Evolutionary conservation across 2,329 filamentous ascomycete species (phyloP).

Genomic region (Cordyceps javanica): DNA sequence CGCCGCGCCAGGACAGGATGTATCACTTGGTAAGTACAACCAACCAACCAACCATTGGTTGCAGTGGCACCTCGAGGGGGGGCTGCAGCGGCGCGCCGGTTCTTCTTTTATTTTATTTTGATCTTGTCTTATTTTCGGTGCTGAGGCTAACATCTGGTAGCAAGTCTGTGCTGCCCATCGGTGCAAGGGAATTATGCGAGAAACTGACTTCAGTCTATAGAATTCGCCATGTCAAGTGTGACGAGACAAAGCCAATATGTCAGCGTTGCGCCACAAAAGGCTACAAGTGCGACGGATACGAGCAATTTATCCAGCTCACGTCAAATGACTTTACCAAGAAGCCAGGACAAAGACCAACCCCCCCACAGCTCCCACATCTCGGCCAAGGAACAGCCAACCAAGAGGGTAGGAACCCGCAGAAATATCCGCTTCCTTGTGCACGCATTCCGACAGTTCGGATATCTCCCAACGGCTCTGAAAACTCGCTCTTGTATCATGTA

Average conservation of each 20-base stretch:
- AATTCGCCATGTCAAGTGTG: constrained; percentile 18
- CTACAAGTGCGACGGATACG: constrained; percentile 16
- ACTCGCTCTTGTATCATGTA: not conserved
- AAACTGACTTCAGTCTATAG: not conserved
- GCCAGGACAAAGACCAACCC: not conserved
- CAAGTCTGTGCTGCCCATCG: not conserved
- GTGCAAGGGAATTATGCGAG: not conserved
- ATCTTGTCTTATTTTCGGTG: not conserved
- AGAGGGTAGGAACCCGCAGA: not conserved
- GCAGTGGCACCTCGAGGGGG: not conserved
- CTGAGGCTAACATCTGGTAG: not conserved
- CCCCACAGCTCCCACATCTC: not conserved
- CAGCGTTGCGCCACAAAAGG: constrained; percentile 12
- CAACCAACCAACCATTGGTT: constrained; percentile 3
- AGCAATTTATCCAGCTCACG: not conserved
- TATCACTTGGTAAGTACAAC: constrained; percentile 16
- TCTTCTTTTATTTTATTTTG: not conserved
- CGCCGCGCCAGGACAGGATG: constrained; percentile 16
- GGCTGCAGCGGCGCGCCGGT: no score
- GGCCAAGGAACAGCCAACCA: not conserved
- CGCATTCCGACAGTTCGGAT: not conserved
- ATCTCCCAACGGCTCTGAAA: not conserved
- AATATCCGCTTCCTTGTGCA: not conserved
- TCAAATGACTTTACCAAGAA: not conserved
- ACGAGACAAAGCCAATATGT: constrained; percentile 14